These are phyloP conservation scores for Trapa incisa DNA, from an alignment of 345 rosid species.

Conservation along the genomic window DNA sequence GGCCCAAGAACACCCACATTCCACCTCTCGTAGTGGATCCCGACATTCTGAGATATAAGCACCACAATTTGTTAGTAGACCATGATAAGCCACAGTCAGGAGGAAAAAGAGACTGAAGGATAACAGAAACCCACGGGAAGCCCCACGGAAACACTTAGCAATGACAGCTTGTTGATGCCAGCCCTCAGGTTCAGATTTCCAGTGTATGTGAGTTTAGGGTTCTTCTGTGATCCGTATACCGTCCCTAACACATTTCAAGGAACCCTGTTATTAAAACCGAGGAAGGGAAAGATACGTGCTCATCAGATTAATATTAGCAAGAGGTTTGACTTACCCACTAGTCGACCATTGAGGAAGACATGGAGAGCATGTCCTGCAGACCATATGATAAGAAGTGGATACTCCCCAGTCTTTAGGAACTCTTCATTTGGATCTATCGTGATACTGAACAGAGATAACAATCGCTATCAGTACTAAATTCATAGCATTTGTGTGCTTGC, in stretches of 20 bases:
- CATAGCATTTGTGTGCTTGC: neutral
- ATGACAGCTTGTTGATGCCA: slow-evolving; percentile 68
- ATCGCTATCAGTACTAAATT: neutral
- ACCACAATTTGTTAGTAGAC: neutral
- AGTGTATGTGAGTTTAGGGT: slow-evolving; percentile 53
- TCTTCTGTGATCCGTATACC: slow-evolving; percentile 45
- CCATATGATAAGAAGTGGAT: slow-evolving; percentile 20
- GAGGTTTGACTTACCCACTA: slow-evolving; percentile 32
- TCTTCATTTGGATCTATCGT: slow-evolving; percentile 13
- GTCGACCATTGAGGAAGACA: slow-evolving; percentile 29
- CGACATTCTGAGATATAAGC: slow-evolving; percentile 55
- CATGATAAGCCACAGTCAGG: neutral
- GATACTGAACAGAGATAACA: slow-evolving; percentile 8
- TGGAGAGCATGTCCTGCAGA: slow-evolving; percentile 46
- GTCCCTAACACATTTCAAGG: slow-evolving; percentile 34
- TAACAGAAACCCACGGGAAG: slow-evolving; percentile 54
- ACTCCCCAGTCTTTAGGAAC: slow-evolving; percentile 12
- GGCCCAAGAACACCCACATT: slow-evolving; percentile 84
- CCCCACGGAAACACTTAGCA: slow-evolving; percentile 69
- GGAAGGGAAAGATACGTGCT: slow-evolving; percentile 1
- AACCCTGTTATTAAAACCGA: neutral
- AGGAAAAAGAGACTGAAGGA: neutral
- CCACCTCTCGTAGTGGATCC: slow-evolving; percentile 71
- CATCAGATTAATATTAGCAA: neutral
- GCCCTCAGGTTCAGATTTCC: slow-evolving; percentile 55